Percentiles rank a stretch among this genome's conserved stretches.
These are phyloP conservation scores for Begonia loranthoides DNA, from an alignment of 306 rosid genomes.

Conservation along the genomic window DNA sequence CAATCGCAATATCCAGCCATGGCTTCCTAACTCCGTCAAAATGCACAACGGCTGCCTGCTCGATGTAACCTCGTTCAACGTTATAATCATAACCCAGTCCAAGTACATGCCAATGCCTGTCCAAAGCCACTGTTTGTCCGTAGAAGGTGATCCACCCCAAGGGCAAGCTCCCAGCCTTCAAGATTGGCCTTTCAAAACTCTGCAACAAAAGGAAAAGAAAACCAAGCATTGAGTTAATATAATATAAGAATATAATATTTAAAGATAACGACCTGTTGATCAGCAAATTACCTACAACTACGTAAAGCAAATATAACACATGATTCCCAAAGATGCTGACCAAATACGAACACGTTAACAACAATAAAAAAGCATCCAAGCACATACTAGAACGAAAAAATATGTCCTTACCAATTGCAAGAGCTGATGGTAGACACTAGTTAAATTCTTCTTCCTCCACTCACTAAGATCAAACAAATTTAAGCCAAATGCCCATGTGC, in stretches of 20 bases:
- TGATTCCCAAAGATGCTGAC: too few species aligned
- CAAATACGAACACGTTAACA: too few species aligned
- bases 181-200: constrained; percentile 61
- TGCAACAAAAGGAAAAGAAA: constrained; percentile 18
- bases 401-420: constrained; percentile 52
- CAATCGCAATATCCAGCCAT: constrained; percentile 74
- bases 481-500: constrained; percentile 98
- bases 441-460: constrained; percentile 73
- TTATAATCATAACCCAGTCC: constrained; percentile 66
- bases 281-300: too few species aligned
- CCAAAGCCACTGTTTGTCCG: constrained; percentile 47
- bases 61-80: constrained; percentile 28
- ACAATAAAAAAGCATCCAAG: neutral
- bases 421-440: constrained; percentile 47
- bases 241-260: too few species aligned
- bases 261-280: too few species aligned
- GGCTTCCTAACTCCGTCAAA: constrained; percentile 88
- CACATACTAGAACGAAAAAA: neutral
- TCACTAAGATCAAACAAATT: constrained; percentile 68
- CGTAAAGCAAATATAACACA: too few species aligned
- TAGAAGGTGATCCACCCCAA: constrained; percentile 89
- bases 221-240: too few species aligned
- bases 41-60: constrained; percentile 79
- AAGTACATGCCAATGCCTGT: constrained; percentile 67
- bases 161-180: constrained; percentile 64